These are phyloP conservation scores for Pulicaria dysenterica DNA, from an alignment of 129 eudicot species.

Conservation along the genomic window DNA sequence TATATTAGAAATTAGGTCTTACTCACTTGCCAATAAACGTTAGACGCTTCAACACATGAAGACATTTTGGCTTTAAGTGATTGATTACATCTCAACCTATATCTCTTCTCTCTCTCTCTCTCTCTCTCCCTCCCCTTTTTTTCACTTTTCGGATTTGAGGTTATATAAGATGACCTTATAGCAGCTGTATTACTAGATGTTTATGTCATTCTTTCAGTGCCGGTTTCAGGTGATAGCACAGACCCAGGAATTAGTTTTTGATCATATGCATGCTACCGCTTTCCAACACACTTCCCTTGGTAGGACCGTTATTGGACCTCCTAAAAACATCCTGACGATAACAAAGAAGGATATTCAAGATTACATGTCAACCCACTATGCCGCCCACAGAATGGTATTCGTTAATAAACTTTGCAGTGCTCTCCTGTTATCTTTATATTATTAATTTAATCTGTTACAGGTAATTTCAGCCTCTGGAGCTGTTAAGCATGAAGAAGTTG, in stretches of 20 bases:
- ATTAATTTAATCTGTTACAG: slow-evolving; percentile 35
- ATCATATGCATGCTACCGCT: slow-evolving; percentile 90
- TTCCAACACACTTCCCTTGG: slow-evolving; percentile 90
- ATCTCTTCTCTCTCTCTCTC: not conserved
- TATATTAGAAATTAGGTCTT: not conserved
- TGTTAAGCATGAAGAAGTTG: slow-evolving; percentile 90
- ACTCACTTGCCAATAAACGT: not conserved
- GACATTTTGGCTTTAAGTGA: not conserved
- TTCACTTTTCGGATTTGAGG: not conserved
- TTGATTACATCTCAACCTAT: not conserved
- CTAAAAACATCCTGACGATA: slow-evolving; percentile 63
- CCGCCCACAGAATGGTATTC: slow-evolving; percentile 90
- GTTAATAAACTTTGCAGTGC: not conserved
- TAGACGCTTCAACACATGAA: not conserved
- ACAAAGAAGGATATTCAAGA: slow-evolving; percentile 61
- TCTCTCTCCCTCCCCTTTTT: no score
- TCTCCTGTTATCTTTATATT: not conserved
- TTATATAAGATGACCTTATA: not conserved
- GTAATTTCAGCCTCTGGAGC: slow-evolving; percentile 92
- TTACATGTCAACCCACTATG: slow-evolving; percentile 84
- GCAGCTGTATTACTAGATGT: slow-evolving; percentile 3
- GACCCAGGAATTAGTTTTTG: slow-evolving; percentile 74
- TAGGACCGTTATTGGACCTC: slow-evolving; percentile 87
- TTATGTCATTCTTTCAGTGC: slow-evolving; percentile 12
- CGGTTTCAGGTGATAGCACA: slow-evolving; percentile 61